Conservation (phyloP, 306 rosid genomes). For the Ormosia semicastrata region DNA sequence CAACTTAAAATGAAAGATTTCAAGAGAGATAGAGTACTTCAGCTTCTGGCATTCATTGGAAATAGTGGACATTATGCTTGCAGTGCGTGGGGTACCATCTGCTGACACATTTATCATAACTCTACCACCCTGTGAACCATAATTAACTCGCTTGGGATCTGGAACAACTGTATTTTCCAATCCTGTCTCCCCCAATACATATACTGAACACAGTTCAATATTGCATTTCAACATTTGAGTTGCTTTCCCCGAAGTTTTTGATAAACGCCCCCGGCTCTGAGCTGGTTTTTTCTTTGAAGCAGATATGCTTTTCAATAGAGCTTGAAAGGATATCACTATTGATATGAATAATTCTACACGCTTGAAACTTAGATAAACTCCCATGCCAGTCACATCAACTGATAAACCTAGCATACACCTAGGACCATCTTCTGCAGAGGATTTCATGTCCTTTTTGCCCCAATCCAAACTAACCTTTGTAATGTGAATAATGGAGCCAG, state of each 20-base stretch:
- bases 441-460: slow-evolving; percentile 81
- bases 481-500: slow-evolving; percentile 67
- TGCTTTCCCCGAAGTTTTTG: slow-evolving; percentile 81
- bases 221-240: slow-evolving; percentile 60
- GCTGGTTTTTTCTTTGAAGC: slow-evolving; percentile 56
- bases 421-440: slow-evolving; percentile 53
- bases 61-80: slow-evolving; percentile 64
- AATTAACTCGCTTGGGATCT: slow-evolving; percentile 94
- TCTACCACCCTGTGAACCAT: slow-evolving; percentile 96
- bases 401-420: slow-evolving; percentile 62
- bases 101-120: slow-evolving; percentile 55
- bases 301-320: slow-evolving; percentile 64
- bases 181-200: slow-evolving; percentile 68
- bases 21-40: slow-evolving; percentile 70
- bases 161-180: slow-evolving; percentile 67
- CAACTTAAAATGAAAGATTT: slow-evolving; percentile 64
- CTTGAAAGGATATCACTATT: slow-evolving; percentile 71
- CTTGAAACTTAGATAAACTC: slow-evolving; percentile 59
- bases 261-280: slow-evolving; percentile 46
- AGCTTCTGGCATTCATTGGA: slow-evolving; percentile 53
- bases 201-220: slow-evolving; percentile 70
- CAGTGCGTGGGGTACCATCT: slow-evolving; percentile 88
- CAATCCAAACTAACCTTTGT: slow-evolving; percentile 80
- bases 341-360: slow-evolving; percentile 79
- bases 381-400: slow-evolving; percentile 70